These are phyloP conservation scores for Fusarium xylarioides DNA, from an alignment of 2,329 filamentous ascomycete genomes.

Conservation along the genomic window DNA sequence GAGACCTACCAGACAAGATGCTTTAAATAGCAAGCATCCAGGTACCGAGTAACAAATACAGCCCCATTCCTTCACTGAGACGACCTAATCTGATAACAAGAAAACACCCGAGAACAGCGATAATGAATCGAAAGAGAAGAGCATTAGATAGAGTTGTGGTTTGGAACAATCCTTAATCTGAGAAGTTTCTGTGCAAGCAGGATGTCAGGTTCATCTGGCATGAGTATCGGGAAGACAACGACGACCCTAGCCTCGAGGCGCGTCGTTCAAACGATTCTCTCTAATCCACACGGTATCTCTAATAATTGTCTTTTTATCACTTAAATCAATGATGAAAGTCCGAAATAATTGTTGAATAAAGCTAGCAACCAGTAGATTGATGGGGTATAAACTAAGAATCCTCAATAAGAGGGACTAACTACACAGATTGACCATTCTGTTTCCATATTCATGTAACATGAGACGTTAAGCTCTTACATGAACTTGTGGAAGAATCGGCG, in stretches of 20 bases:
- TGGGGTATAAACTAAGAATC: constrained; percentile 26
- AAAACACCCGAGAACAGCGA: too few relatives aligned
- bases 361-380: constrained; percentile 16
- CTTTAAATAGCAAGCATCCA: too few relatives aligned
- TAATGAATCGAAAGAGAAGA: too few relatives aligned
- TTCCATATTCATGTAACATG: background rate
- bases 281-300: fast-evolving
- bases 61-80: too few relatives aligned
- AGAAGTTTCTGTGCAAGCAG: too few relatives aligned
- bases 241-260: background rate
- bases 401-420: constrained; percentile 11
- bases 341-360: background rate
- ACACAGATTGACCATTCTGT: background rate
- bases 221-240: background rate
- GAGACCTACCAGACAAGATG: too few relatives aligned
- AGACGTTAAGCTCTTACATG: background rate
- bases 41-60: too few relatives aligned
- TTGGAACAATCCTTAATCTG: too few relatives aligned
- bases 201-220: background rate
- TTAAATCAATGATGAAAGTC: fast-evolving
- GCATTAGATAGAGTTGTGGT: too few relatives aligned
- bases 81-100: too few relatives aligned
- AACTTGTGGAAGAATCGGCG: constrained; percentile 40
- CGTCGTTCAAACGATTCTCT: fast-evolving
- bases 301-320: background rate